Evolutionary conservation across 2,329 filamentous ascomycete genomes (phyloP).

Genomic region (Fusarium udum): DNA sequence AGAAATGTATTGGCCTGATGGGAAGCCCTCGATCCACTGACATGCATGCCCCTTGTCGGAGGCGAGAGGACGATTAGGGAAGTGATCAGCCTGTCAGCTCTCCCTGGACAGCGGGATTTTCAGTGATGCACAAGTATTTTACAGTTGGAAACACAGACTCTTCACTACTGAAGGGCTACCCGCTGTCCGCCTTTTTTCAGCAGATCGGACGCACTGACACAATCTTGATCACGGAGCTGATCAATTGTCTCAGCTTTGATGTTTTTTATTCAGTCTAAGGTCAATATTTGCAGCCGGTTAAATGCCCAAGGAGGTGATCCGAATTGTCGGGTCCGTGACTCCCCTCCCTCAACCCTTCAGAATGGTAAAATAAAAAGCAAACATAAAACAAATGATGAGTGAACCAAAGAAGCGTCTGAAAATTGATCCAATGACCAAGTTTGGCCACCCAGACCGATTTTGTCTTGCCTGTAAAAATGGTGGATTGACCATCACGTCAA

Average conservation of each 20-base stretch:
- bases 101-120: neutral
- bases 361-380: constrained; percentile 3
- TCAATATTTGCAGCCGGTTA: neutral
- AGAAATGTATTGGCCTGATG: neutral
- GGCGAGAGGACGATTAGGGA: neutral
- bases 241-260: neutral
- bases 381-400: neutral
- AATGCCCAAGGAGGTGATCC: neutral
- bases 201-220: neutral
- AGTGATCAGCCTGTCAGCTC: neutral
- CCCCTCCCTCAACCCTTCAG: neutral
- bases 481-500: constrained; percentile 12
- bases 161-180: neutral
- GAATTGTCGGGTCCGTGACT: neutral
- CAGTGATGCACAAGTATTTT: neutral
- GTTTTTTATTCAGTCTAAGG: neutral
- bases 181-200: neutral
- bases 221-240: neutral
- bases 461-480: neutral
- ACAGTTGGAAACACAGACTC: neutral
- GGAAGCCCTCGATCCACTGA: neutral
- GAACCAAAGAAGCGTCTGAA: neutral
- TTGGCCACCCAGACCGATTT: neutral
- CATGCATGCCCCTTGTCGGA: neutral
- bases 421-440: neutral